These are phyloP conservation scores for Solanum aculeatissimum DNA, from an alignment of 305 asterid genomes.

Conservation along the genomic window DNA sequence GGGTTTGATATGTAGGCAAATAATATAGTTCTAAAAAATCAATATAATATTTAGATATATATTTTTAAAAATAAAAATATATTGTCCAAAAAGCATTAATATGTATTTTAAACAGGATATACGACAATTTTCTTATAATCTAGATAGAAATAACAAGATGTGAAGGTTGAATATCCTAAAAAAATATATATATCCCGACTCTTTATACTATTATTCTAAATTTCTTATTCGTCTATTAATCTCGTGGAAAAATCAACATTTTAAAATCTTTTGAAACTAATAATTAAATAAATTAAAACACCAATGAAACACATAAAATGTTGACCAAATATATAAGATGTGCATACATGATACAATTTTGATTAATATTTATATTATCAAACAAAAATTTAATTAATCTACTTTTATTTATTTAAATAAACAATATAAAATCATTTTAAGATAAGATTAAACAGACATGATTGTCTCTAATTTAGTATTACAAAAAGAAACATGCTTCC, in stretches of 20 bases:
- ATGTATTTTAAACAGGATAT: too few relatives aligned
- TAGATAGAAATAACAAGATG: background rate
- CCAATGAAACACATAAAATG: background rate
- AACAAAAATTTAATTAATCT: background rate
- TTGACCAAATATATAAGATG: background rate
- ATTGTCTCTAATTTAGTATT: background rate
- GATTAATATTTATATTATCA: background rate
- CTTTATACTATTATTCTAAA: background rate
- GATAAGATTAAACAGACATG: background rate
- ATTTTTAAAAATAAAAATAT: too few relatives aligned
- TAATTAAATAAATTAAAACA: background rate
- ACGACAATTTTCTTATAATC: background rate
- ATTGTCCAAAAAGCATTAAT: too few relatives aligned
- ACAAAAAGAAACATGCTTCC: background rate
- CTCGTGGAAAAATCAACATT: background rate
- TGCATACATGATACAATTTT: background rate
- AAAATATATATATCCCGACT: too few relatives aligned
- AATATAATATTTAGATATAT: too few relatives aligned
- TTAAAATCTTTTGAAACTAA: background rate
- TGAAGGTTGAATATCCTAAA: background rate
- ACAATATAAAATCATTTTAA: background rate
- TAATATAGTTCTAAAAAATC: too few relatives aligned
- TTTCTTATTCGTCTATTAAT: background rate
- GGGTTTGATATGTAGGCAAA: too few relatives aligned
- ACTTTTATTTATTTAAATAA: background rate